phyloP scores from a whole-genome alignment of 2,329 filamentous ascomycete species.

The Dactylellina leptospora region DNA sequence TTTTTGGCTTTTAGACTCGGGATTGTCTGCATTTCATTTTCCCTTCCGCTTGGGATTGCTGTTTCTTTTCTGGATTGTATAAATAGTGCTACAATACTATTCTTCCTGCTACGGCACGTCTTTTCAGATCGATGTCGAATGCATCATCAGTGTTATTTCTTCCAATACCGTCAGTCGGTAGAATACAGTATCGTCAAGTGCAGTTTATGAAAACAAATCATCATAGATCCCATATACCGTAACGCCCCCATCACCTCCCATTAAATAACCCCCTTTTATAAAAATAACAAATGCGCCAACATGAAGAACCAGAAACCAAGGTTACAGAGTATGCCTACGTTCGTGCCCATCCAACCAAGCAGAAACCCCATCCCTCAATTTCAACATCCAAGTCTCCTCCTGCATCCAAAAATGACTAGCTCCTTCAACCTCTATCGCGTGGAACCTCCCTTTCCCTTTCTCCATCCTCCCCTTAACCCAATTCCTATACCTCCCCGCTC shows the following conservation, averaged over 20 bases:
- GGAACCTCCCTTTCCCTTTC: conserved; percentile 58
- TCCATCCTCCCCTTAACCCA: conserved; percentile 69
- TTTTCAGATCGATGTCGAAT: too few species aligned
- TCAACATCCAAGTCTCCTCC: conserved; percentile 63
- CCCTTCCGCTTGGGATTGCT: not conserved
- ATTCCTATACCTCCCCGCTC: conserved; percentile 69
- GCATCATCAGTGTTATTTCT: too few species aligned
- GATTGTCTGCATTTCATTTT: conserved; percentile 3
- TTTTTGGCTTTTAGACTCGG: not conserved
- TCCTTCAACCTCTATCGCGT: conserved; percentile 62
- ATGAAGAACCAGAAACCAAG: not conserved
- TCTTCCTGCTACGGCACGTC: not conserved
- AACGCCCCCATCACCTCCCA: too few species aligned
- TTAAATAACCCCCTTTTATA: not conserved
- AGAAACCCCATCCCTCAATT: conserved; percentile 58
- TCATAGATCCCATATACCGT: not conserved
- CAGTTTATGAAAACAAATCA: not conserved
- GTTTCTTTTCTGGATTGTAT: conserved; percentile 32
- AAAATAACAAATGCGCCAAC: too few species aligned
- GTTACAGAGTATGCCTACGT: not conserved
- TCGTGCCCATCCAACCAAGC: conserved; percentile 55
- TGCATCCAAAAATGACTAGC: conserved; percentile 70
- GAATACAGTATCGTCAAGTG: not conserved
- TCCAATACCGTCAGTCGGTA: too few species aligned
- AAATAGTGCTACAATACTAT: conserved; percentile 23